Base-by-base conservation (phyloP, 495 filamentous ascomycete genomes). In the Articulospora tetracladia region DNA sequence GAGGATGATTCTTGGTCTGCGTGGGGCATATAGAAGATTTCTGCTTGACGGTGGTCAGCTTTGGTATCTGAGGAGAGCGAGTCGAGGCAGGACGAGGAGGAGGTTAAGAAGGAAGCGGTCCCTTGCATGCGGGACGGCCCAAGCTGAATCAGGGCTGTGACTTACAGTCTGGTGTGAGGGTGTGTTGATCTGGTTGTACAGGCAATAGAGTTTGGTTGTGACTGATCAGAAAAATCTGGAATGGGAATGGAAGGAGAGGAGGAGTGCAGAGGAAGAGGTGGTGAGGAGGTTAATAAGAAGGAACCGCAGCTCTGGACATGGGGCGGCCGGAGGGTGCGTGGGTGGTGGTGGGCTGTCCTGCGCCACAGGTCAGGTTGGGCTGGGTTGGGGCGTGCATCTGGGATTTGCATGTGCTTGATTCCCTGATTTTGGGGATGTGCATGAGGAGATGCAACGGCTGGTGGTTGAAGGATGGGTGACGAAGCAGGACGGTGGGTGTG, bases 341-440 rank as follows among this genome's bases (percentile, higher is more conserved):
- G 8, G 32, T 1, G 30, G 12, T 51, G 28, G 19, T 55, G 20
- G 46, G 17, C 3, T 44, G 39, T 44, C 15, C 26, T 58, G 47
- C 56, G 56, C 56, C 56, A 58, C 56, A 58, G 46, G 26, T 58
- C 17, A 12, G 44, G 15, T 58, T 49, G 17, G n/a, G 46, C 8
- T 50, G 47, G 25, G 6, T 27, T n/a, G 24, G 44, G 17, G 44
- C 12, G 6, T 27, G 47, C 4, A 13, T 24, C n/a, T 26, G 17
- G 2, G 27, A 51, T 58, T 58, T 58, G 47, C 56, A 58, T 58
- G 56, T 58, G 56, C 56, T 51, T 8, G 17, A 27, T 58, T 58
- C 56, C 56, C 47, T 58, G 47, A 19, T 58, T 58, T 60, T 49
- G 34, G 23, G 20, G 11, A 6, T 54, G 1, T 12, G 13, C 22